These are phyloP conservation scores for Lactifluus pinguis DNA, from an alignment of 768 basidiomycete species.

Conservation along the genomic window DNA sequence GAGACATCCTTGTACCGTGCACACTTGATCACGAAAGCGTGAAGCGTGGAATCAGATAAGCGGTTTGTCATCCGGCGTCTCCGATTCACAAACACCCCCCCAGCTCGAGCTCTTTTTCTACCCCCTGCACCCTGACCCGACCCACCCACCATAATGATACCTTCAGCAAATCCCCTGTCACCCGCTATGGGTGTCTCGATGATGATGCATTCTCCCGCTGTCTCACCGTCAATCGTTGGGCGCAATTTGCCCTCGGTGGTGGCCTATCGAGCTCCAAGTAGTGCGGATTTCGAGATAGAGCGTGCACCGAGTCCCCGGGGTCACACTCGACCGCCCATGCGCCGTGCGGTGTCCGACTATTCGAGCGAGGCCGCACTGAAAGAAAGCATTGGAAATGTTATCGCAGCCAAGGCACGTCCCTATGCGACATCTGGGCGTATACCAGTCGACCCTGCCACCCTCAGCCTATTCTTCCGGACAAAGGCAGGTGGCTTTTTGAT, in stretches of 20 bases:
- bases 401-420: constrained; percentile 50
- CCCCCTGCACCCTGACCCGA: constrained; percentile 2
- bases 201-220: constrained; percentile 16
- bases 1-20: background rate
- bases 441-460: constrained; percentile 55
- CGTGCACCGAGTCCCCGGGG: constrained; percentile 21
- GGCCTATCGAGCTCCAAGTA: constrained; percentile 35
- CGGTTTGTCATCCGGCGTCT: constrained; percentile 7
- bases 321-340: constrained; percentile 17
- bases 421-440: constrained; percentile 62
- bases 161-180: constrained; percentile 9
- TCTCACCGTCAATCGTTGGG: constrained; percentile 15
- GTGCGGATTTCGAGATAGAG: constrained; percentile 59
- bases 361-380: constrained; percentile 46
- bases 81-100: background rate
- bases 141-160: constrained; percentile 13
- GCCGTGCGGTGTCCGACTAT: constrained; percentile 33
- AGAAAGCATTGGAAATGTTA: constrained; percentile 38
- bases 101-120: constrained; percentile 1
- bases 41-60: constrained; percentile 12
- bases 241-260: constrained; percentile 22
- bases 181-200: background rate
- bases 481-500: constrained; percentile 42
- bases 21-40: background rate
- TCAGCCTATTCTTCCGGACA: constrained; percentile 71